phyloP scores from a whole-genome alignment of 2,329 filamentous ascomycete species.

The Stemphylium beticola region DNA sequence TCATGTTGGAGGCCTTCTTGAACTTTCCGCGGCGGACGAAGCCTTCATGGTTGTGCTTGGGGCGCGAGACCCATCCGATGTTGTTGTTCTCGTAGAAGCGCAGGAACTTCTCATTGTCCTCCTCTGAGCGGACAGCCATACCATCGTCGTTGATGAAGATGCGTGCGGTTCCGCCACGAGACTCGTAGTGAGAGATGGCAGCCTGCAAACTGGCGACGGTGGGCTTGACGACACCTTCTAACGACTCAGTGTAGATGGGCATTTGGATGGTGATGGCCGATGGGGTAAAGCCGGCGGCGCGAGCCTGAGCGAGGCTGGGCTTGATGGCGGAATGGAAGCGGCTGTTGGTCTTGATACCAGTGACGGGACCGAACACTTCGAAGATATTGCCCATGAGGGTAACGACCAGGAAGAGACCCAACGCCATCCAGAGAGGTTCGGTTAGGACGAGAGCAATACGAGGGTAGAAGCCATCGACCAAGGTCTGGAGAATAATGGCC shows the following conservation, averaged over 20 bases:
- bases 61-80: constrained; percentile 56
- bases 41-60: constrained; percentile 47
- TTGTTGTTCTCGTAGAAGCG: constrained; percentile 56
- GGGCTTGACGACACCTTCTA: constrained; percentile 73
- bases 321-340: constrained; percentile 73
- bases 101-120: constrained; percentile 50
- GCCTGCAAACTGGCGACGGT: constrained; percentile 79
- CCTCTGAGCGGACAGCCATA: constrained; percentile 63
- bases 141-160: constrained; percentile 72
- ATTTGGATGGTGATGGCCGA: constrained; percentile 78
- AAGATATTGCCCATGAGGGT: constrained; percentile 21
- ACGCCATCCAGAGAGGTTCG: constrained; percentile 57
- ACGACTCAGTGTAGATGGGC: constrained; percentile 84
- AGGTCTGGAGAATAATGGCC: constrained; percentile 59
- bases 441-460: constrained; percentile 60
- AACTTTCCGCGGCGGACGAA: constrained; percentile 39
- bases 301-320: constrained; percentile 52
- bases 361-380: constrained; percentile 75
- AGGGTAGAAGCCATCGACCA: constrained; percentile 59
- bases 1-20: constrained; percentile 70
- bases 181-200: constrained; percentile 56
- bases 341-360: constrained; percentile 75
- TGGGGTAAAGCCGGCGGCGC: constrained; percentile 64
- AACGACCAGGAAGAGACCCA: constrained; percentile 54
- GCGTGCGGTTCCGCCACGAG: constrained; percentile 66